Evolutionary conservation across 179 eudicot genomes (phyloP).

Genomic region (Pouteria campechiana): DNA sequence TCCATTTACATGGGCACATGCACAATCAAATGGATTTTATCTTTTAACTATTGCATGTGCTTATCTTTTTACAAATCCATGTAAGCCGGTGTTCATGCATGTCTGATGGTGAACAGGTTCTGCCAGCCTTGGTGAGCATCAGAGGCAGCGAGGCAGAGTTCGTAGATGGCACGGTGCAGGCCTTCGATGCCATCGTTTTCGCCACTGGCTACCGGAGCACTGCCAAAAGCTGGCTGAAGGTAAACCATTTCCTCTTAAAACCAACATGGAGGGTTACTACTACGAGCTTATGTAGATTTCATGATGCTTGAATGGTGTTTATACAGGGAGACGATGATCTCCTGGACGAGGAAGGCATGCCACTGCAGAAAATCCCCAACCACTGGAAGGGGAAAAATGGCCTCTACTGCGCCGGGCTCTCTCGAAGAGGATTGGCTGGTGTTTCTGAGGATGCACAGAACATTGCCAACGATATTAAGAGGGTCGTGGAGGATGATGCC

Average conservation of each 20-base stretch:
- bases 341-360: conserved; percentile 36
- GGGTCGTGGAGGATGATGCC: no score
- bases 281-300: no score
- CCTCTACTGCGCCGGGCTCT: conserved; percentile 38
- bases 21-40: no score
- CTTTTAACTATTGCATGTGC: no score
- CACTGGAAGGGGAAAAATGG: conserved; percentile 57
- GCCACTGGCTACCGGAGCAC: conserved; percentile 43
- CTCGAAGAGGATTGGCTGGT: conserved; percentile 37
- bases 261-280: no score
- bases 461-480: conserved; percentile 32
- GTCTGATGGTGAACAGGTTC: conserved; percentile 16
- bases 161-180: conserved; percentile 6
- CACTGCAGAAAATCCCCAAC: conserved; percentile 29
- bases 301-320: no score
- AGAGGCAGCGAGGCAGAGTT: conserved; percentile 21
- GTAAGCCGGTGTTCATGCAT: neutral
- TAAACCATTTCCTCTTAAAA: no score
- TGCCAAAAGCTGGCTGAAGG: conserved; percentile 29
- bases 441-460: conserved; percentile 41
- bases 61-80: no score
- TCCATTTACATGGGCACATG: no score
- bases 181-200: conserved; percentile 25
- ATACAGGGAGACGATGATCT: conserved; percentile 34
- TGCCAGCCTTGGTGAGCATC: conserved; percentile 23